phyloP scores from a whole-genome alignment of 2,329 filamentous ascomycete species.

The Pseudogymnoascus sp. region DNA sequence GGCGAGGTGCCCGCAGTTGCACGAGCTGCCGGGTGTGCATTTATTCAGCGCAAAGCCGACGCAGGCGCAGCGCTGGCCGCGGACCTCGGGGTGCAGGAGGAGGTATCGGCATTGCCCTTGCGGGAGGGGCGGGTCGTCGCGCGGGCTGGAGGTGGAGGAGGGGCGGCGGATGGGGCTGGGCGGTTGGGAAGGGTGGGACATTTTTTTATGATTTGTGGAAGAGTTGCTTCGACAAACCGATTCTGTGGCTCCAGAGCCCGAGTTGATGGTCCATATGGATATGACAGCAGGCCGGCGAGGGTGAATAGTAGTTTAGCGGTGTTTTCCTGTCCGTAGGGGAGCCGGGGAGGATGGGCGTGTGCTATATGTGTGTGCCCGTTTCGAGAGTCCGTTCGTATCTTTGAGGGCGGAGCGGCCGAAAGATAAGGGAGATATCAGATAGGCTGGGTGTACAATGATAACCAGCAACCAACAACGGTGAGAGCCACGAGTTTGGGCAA shows the following conservation, averaged over 20 bases:
- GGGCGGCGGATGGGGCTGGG: background rate
- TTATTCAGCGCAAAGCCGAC: conserved; percentile 48
- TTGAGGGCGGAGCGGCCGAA: background rate
- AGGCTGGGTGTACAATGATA: background rate
- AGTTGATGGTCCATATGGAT: background rate
- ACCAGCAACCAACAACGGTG: background rate
- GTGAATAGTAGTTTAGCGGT: background rate
- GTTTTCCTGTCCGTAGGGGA: background rate
- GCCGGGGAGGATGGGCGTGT: background rate
- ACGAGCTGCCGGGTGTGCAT: conserved; percentile 44
- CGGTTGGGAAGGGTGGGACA: background rate
- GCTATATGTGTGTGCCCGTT: background rate
- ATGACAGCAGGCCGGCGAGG: background rate
- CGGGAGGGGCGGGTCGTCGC: conserved; percentile 42
- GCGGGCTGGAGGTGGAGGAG: conserved; percentile 11
- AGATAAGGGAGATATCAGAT: conserved; percentile 1
- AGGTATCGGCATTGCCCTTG: conserved; percentile 53
- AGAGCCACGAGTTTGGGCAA: background rate
- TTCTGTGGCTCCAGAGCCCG: background rate
- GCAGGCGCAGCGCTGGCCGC: conserved; percentile 51
- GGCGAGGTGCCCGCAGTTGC: conserved; percentile 51
- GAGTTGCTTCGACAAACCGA: background rate
- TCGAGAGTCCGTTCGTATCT: background rate
- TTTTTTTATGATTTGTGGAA: background rate
- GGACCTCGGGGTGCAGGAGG: conserved; percentile 46